phyloP scores from a whole-genome alignment of 129 eudicot genomes.

The Erigeron canadensis region DNA sequence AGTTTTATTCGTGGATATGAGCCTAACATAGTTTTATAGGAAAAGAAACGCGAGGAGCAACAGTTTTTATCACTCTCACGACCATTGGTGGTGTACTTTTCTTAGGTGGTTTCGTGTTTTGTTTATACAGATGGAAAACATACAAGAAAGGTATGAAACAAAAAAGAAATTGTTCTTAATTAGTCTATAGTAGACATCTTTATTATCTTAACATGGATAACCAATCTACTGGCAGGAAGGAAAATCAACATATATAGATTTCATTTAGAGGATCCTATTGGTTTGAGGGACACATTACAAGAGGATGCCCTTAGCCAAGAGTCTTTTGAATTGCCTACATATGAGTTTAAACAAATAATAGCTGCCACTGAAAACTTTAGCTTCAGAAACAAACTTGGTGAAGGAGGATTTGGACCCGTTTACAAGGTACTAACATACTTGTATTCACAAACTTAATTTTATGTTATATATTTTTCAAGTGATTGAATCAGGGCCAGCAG shows the following conservation, averaged over 20 bases:
- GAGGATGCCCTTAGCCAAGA: conserved; percentile 24
- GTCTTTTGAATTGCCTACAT: conserved; percentile 31
- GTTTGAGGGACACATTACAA: conserved; percentile 11
- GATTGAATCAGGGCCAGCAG: not conserved
- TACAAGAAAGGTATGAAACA: conserved; percentile 24
- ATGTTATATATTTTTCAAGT: not conserved
- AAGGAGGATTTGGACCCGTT: conserved; percentile 52
- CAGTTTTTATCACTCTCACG: conserved; percentile 16
- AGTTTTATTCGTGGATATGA: not conserved
- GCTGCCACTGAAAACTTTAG: conserved; percentile 38
- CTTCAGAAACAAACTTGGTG: conserved; percentile 38
- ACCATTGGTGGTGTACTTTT: conserved; percentile 19
- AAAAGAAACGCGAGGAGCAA: not conserved
- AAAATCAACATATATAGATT: conserved; percentile 1
- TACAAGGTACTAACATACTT: conserved; percentile 28
- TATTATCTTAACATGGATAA: conserved; percentile 1
- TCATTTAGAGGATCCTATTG: conserved; percentile 10
- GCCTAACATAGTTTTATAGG: conserved; percentile 14
- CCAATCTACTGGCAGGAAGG: conserved; percentile 25
- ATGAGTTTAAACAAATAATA: conserved; percentile 27
- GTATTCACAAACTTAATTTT: conserved; percentile 1
- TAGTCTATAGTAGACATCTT: not conserved
- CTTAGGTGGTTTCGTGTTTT: conserved; percentile 19
- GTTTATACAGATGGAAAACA: conserved; percentile 22
- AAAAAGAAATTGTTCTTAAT: not conserved